Percentiles rank a stretch among this genome's conserved stretches.
phyloP scores from a whole-genome alignment of 2,329 filamentous ascomycete genomes.

The Dactylella cylindrospora region DNA sequence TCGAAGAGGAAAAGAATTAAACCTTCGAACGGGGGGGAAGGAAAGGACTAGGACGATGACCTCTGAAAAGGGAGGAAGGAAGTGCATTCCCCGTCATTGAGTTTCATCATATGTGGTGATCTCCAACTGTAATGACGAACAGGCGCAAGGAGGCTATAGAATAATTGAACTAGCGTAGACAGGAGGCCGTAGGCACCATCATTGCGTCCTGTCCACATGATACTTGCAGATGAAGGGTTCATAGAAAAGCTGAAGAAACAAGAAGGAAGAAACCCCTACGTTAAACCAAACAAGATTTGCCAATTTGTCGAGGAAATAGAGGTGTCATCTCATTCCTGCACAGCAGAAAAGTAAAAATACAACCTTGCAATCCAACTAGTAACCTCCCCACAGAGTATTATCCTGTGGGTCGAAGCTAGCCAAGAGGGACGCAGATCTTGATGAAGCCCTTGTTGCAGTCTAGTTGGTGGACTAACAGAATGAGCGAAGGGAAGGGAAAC shows the following conservation, averaged over 20 bases:
- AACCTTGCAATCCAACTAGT: conserved; percentile 39
- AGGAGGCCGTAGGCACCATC: conserved; percentile 43
- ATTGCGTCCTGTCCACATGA: conserved; percentile 39
- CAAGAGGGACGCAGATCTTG: conserved; percentile 43
- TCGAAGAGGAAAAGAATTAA: too few relatives aligned
- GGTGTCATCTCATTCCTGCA: conserved; percentile 45
- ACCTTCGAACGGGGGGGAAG: too few relatives aligned
- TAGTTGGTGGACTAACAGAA: conserved; percentile 25
- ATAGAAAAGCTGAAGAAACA: conserved; percentile 39
- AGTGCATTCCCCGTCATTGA: conserved; percentile 34
- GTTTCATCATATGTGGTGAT: conserved; percentile 41
- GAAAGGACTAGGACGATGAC: conserved; percentile 1
- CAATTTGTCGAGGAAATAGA: conserved; percentile 41
- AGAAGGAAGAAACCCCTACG: conserved; percentile 39
- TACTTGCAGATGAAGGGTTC: conserved; percentile 32
- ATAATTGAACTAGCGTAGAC: conserved; percentile 24
- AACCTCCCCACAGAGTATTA: conserved; percentile 42
- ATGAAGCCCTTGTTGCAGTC: conserved; percentile 43
- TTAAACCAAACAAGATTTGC: conserved; percentile 41
- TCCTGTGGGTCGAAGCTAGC: conserved; percentile 36
- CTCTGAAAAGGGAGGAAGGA: conserved; percentile 17
- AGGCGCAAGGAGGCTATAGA: conserved; percentile 29
- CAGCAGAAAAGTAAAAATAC: conserved; percentile 28
- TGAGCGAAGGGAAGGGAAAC: conserved; percentile 29
- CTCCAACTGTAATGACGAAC: conserved; percentile 31